These are phyloP conservation scores for Cystobasidiaceae sp. DNA, from an alignment of 1,284 basidiomycete species.

Conservation along the genomic window DNA sequence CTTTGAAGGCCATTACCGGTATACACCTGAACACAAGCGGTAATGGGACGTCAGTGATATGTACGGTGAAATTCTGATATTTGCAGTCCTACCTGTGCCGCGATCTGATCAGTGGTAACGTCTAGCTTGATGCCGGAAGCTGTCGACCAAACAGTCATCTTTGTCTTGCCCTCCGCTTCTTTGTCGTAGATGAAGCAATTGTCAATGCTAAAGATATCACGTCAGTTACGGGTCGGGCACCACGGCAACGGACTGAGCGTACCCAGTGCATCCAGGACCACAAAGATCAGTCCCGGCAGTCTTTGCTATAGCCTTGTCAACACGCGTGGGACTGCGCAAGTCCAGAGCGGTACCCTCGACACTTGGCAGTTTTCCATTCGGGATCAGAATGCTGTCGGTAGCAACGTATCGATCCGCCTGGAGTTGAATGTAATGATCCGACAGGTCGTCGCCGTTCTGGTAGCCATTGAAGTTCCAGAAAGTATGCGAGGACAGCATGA, in stretches of 20 bases:
- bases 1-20: slow-evolving; percentile 52
- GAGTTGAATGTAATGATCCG: slow-evolving; percentile 50
- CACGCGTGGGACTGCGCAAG: slow-evolving; percentile 51
- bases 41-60: not conserved
- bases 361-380: slow-evolving; percentile 49
- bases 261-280: slow-evolving; percentile 47
- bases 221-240: too few species aligned
- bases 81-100: slow-evolving; percentile 44
- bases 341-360: slow-evolving; percentile 51
- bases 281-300: slow-evolving; percentile 49
- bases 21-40: slow-evolving; percentile 44
- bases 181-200: slow-evolving; percentile 37
- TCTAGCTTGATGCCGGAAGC: slow-evolving; percentile 56
- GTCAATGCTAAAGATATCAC: slow-evolving; percentile 46
- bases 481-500: slow-evolving; percentile 52
- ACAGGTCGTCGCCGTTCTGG: slow-evolving; percentile 51
- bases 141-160: slow-evolving; percentile 52
- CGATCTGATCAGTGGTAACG: slow-evolving; percentile 55
- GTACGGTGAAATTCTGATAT: not conserved
- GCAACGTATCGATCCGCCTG: slow-evolving; percentile 47
- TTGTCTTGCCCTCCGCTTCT: slow-evolving; percentile 41
- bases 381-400: slow-evolving; percentile 53
- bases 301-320: slow-evolving; percentile 49
- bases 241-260: not conserved
- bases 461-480: slow-evolving; percentile 55